Percentiles rank a stretch among this genome's conserved stretches.
Conservation (phyloP, 2,329 filamentous ascomycete species). For the Hymenoscyphus salicellus region DNA sequence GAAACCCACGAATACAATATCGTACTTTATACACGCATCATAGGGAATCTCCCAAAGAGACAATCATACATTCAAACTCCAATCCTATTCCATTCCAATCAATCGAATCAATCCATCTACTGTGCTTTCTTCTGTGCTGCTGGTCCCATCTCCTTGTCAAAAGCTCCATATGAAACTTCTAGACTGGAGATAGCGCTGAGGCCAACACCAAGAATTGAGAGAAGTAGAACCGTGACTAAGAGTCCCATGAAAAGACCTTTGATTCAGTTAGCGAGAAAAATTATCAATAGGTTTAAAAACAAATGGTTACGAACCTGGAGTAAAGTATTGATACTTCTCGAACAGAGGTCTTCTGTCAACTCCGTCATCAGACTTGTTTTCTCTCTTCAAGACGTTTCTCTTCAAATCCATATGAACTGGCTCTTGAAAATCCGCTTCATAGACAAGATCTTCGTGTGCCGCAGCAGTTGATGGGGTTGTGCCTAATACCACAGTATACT, state of each 20-base stretch:
- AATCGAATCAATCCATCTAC: conserved; percentile 26
- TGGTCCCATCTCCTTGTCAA: conserved; percentile 95
- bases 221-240: conserved; percentile 64
- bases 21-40: conserved; percentile 7
- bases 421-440: conserved; percentile 64
- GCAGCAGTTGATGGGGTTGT: conserved; percentile 50
- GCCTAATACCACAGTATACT: conserved; percentile 74
- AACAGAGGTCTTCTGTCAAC: conserved; percentile 62
- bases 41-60: neutral
- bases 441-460: conserved; percentile 36
- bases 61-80: conserved; percentile 9
- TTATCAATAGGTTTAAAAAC: no score
- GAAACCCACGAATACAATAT: conserved; percentile 6
- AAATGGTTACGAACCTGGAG: conserved; percentile 62
- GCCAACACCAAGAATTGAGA: conserved; percentile 76
- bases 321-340: conserved; percentile 92
- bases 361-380: conserved; percentile 37
- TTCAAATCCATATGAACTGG: conserved; percentile 71
- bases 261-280: neutral
- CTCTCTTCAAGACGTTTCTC: conserved; percentile 45
- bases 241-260: conserved; percentile 87
- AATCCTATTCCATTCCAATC: conserved; percentile 6
- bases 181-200: conserved; percentile 74
- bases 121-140: conserved; percentile 79
- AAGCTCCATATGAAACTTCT: conserved; percentile 88